Percentiles rank a stretch among this genome's conserved stretches.
phyloP scores from a whole-genome alignment of 2,329 filamentous ascomycete genomes.

The Sporothrix inflata region DNA sequence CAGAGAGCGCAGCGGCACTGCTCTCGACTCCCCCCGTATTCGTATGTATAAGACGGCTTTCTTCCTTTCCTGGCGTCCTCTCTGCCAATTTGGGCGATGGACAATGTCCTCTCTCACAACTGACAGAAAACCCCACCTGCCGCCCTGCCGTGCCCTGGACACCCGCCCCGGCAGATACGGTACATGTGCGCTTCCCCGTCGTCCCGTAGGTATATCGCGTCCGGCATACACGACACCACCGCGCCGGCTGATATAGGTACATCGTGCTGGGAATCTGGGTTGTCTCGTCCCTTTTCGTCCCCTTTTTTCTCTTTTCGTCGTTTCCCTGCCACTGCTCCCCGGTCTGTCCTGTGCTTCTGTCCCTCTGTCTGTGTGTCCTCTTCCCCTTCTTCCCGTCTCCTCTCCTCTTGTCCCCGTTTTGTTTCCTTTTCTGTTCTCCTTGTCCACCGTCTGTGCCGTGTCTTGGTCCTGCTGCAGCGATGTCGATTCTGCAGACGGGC shows the following conservation, averaged over 20 bases:
- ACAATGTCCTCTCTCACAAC: background rate
- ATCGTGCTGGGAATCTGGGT: background rate
- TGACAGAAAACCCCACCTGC: background rate
- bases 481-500: background rate
- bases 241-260: constrained; percentile 17
- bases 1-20: background rate
- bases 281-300: background rate
- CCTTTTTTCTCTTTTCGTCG: background rate
- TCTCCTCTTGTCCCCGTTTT: background rate
- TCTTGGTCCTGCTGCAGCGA: constrained; percentile 16
- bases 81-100: background rate
- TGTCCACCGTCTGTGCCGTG: background rate
- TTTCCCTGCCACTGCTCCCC: background rate
- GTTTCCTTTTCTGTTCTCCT: constrained; percentile 12
- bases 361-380: background rate
- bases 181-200: background rate
- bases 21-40: background rate
- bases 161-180: constrained; percentile 23
- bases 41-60: background rate
- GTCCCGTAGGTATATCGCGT: constrained; percentile 10
- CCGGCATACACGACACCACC: constrained; percentile 10
- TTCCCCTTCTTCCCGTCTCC: background rate
- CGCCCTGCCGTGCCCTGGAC: constrained; percentile 15
- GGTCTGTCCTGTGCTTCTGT: background rate
- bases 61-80: constrained; percentile 22